These are phyloP conservation scores for Paragyromitra xinjiangensis DNA, from an alignment of 495 filamentous ascomycete genomes.

Conservation along the genomic window DNA sequence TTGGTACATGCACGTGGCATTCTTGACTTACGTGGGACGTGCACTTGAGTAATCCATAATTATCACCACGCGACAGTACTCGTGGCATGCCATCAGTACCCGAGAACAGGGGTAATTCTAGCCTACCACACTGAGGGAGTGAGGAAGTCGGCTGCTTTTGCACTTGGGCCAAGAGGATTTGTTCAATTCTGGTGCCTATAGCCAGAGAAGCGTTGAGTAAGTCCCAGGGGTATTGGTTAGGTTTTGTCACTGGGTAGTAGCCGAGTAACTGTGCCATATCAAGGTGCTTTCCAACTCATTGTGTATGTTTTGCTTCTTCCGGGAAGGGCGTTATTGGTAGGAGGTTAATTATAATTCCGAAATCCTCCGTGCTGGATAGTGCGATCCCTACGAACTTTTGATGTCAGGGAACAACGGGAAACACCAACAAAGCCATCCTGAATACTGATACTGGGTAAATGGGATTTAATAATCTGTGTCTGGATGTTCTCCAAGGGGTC, in stretches of 20 bases:
- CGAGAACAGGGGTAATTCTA: neutral
- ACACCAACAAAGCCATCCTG: slow-evolving; percentile 6
- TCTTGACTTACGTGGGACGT: slow-evolving; percentile 24
- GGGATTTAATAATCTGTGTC: neutral
- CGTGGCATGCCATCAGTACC: neutral
- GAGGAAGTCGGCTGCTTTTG: too few species aligned
- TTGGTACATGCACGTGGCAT: neutral
- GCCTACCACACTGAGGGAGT: too few species aligned
- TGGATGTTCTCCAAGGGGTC: neutral
- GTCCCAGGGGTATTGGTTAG: too few species aligned
- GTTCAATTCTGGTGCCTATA: too few species aligned
- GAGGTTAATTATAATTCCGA: slow-evolving; percentile 1
- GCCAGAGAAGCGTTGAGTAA: too few species aligned
- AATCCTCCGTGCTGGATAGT: slow-evolving; percentile 6
- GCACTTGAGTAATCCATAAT: slow-evolving; percentile 15
- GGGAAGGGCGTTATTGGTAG: neutral
- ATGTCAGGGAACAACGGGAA: neutral
- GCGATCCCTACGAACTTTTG: neutral
- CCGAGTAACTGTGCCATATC: too few species aligned
- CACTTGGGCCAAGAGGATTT: too few species aligned
- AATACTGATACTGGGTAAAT: neutral
- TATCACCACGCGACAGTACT: neutral
- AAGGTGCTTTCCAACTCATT: too few species aligned
- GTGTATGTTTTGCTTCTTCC: too few species aligned
- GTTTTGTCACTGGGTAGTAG: too few species aligned